These are phyloP conservation scores for Exobasidium rhododendri DNA, from an alignment of 1,284 basidiomycete genomes.

Conservation along the genomic window DNA sequence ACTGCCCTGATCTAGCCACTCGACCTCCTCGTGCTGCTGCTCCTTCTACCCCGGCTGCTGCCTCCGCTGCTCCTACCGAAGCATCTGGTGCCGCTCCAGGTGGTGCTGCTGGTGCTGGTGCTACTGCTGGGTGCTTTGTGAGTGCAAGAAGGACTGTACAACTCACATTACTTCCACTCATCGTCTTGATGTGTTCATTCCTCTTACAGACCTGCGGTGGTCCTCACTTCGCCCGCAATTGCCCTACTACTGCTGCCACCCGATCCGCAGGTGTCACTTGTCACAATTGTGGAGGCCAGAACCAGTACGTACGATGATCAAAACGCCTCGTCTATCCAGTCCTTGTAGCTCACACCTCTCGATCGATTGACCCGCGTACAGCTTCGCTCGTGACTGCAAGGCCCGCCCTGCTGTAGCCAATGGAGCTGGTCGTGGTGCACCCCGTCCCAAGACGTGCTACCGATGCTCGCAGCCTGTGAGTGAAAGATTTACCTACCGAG, in stretches of 20 bases:
- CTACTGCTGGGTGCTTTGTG: conserved; percentile 15
- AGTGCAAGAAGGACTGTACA: conserved; percentile 1
- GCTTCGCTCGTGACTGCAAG: conserved; percentile 20
- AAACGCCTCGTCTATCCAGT: not conserved
- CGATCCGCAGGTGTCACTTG: conserved; percentile 7
- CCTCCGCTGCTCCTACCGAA: conserved; percentile 4
- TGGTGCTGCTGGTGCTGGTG: conserved; percentile 6
- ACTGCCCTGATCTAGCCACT: conserved; percentile 13
- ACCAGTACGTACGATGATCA: conserved; percentile 10
- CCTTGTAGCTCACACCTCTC: conserved; percentile 1
- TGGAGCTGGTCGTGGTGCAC: conserved; percentile 12
- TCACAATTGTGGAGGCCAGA: conserved; percentile 16
- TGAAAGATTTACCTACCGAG: not conserved
- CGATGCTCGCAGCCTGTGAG: conserved; percentile 7
- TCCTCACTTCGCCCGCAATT: conserved; percentile 20
- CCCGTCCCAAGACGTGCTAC: conserved; percentile 18
- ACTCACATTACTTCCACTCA: too few species aligned
- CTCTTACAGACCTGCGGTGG: conserved; percentile 15
- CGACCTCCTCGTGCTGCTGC: conserved; percentile 5
- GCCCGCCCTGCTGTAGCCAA: conserved; percentile 4
- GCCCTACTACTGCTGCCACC: conserved; percentile 12
- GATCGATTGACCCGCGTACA: too few species aligned
- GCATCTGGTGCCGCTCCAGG: not conserved
- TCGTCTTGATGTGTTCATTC: not conserved
- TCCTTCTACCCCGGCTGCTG: conserved; percentile 7